phyloP scores from a whole-genome alignment of 2,329 filamentous ascomycete species.

The Laburnicola sp. region DNA sequence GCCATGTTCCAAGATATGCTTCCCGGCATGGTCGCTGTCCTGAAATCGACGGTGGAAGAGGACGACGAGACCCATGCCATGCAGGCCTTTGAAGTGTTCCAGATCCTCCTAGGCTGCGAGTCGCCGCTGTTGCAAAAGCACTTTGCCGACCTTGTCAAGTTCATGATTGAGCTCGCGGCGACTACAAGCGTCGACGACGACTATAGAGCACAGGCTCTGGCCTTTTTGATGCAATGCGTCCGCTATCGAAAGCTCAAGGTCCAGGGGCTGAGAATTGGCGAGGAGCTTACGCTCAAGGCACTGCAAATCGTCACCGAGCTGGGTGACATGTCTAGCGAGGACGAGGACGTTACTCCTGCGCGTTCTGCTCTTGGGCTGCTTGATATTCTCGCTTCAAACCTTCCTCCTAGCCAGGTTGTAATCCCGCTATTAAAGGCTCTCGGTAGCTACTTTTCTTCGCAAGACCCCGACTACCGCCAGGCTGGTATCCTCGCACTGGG shows the following conservation, averaged over 20 bases:
- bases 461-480: constrained; percentile 77
- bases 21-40: constrained; percentile 83
- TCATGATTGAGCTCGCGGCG: constrained; percentile 86
- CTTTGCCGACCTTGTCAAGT: constrained; percentile 85
- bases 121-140: constrained; percentile 79
- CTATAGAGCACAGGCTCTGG: constrained; percentile 83
- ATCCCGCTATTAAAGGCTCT: constrained; percentile 88
- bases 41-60: constrained; percentile 79
- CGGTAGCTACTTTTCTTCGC: constrained; percentile 74
- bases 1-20: constrained; percentile 77
- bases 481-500: constrained; percentile 90
- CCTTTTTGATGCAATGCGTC: constrained; percentile 90
- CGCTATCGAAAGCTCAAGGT: constrained; percentile 95
- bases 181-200: constrained; percentile 81
- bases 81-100: constrained; percentile 94
- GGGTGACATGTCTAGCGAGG: constrained; percentile 69
- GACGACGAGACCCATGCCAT: constrained; percentile 85
- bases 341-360: constrained; percentile 84
- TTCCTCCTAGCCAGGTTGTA: constrained; percentile 91
- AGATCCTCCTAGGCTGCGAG: constrained; percentile 89
- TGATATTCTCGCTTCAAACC: constrained; percentile 82
- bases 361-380: constrained; percentile 83
- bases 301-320: constrained; percentile 90
- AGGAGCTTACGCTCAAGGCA: constrained; percentile 83
- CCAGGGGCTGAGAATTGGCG: constrained; percentile 83